Base-by-base conservation (phyloP, 371 early-diverging fungal genomes). In the Actinomortierella wolfii region DNA sequence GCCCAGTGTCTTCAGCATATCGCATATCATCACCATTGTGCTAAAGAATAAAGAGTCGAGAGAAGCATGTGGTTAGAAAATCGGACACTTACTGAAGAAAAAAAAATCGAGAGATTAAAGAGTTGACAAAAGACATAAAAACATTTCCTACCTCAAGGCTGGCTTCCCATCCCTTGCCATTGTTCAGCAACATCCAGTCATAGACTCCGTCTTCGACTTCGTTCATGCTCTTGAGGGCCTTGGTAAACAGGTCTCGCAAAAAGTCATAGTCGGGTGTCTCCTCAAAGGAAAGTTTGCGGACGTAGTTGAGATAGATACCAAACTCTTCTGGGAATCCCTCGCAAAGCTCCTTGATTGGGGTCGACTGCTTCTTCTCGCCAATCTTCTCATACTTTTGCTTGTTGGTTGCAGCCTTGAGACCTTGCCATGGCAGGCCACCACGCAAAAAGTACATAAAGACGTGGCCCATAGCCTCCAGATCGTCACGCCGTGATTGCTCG, bases 391-490 rank as follows among this genome's bases (percentile, higher is more conserved):
- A 99, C 77, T 99, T 99, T 83, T 99, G 98, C 77, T 94, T 92
- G 86, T 99, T 99, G 54, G 95, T 97, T 25, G 95, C 97, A 4
- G 98, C 99, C 82, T 97, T 97, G 18, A 99, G 81, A 4, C 97
- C 97, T 79, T 99, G 99, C 99, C 99, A 99, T 7, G 99, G 99
- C 41, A 99, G 81, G n/a, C 90, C 87, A 13, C 99, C 99, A 54
- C 98, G 92, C 62, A 96, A 79, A 70, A 99, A 98, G 86, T 99
- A 99, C 88, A 99, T 93, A 61, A 99, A 93, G 18, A 98, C 99
- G 81, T 99, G 98, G 4, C 98, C 99, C 57, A 99, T 86, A 28
- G 97, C 92, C 78, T 99, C 99, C 53, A 99, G 81, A 79, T 99
- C 99, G 80, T 99, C 99, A 56, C 99, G 89, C 61, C 99, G 89